Conservation (phyloP, 192 early-diverging fungal genomes). For the Entomortierella lignicola region DNA sequence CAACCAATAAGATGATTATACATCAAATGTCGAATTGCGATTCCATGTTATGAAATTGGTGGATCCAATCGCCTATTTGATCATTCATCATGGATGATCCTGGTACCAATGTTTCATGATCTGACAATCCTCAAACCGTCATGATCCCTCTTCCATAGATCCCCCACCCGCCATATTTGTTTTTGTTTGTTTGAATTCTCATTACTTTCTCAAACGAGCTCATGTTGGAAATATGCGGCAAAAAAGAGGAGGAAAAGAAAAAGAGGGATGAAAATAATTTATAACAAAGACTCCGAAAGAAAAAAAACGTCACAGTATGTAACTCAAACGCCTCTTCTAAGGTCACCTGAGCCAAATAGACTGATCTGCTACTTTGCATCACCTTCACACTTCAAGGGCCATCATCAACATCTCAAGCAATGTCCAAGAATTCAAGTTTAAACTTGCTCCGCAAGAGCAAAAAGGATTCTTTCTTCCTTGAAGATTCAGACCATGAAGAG, state of each 20-base stretch:
- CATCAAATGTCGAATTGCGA: background rate
- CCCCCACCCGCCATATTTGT: background rate
- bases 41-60: background rate
- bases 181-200: slow-evolving; percentile 2
- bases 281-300: too few relatives aligned
- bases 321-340: too few relatives aligned
- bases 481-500: slow-evolving; percentile 40
- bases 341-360: too few relatives aligned
- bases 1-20: background rate
- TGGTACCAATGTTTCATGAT: background rate
- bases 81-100: slow-evolving; percentile 12
- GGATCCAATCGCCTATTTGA: background rate
- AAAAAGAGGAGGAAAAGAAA: slow-evolving; percentile 51
- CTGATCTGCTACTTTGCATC: too few relatives aligned
- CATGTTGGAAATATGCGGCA: slow-evolving; percentile 56
- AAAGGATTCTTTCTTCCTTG: slow-evolving; percentile 56
- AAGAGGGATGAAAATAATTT: too few relatives aligned
- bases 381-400: too few relatives aligned
- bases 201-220: slow-evolving; percentile 58
- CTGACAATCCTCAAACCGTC: background rate
- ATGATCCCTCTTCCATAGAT: background rate
- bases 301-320: too few relatives aligned
- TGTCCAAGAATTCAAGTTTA: slow-evolving; percentile 52
- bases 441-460: slow-evolving; percentile 57
- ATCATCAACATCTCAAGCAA: slow-evolving; percentile 3